Base-by-base conservation (phyloP, 805 yeast genomes). In the Saturnispora sekii region DNA sequence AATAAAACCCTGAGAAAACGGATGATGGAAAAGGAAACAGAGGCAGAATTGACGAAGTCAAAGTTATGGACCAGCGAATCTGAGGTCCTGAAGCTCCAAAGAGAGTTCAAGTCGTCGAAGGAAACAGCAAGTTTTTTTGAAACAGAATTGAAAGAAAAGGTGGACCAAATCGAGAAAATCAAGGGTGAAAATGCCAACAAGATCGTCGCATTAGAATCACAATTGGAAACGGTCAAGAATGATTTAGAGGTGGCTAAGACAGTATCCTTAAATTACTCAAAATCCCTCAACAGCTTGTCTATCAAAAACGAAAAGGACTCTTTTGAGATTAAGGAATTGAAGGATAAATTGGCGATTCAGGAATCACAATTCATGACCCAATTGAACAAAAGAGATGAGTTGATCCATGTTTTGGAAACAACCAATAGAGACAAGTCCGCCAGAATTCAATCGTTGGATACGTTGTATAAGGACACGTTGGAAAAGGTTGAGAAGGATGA, bases 311-410 rank as follows among this genome's bases (percentile, higher is more conserved):
- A 79, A 48, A 60, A 66, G 40, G 55, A 75, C 5, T 57, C 74
- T 26, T 51, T 66, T 1, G 67, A 74, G 44, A 59, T 77, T 21
- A 74, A 73, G 50, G 63, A 68, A 4, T 57, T 80, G 26, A 69
- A 69, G 18, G 76, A 71, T 50, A 64, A 69, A 26, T 50, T 64
- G 10, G 59, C 69, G 1, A 47, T 58, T 1, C 68, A 69, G 33
- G 72, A 77, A 50, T 75, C 70, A 32, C 74, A 70, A 32, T 77
- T 76, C 53, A 51, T 71, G 15, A 70, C 72, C 30, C 88, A 81
- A 55, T 72, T 79, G 62, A 59, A 75, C 2, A 62, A 76, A 38
- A 85, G 81, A 58, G 80, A 80, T 41, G 76, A 83, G 41, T 61
- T 80, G 33, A 65, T 76, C 5, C 76, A 73, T 36, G 63, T 84